Evolutionary conservation across 2,329 filamentous ascomycete genomes (phyloP).

Genomic region (Drechslerella stenobrocha): DNA sequence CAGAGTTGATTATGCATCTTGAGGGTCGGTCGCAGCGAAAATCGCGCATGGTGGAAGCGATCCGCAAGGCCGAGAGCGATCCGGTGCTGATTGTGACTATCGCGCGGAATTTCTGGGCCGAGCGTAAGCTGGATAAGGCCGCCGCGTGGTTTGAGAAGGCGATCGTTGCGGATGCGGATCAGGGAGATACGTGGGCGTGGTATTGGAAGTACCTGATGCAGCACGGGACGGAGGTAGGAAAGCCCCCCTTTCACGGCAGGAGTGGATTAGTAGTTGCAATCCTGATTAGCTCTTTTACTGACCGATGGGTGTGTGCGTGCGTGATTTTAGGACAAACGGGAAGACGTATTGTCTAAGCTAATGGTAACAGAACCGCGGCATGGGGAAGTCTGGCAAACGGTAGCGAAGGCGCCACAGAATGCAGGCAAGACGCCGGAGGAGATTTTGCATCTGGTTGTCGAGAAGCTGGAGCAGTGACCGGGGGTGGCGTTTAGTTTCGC

Average conservation of each 20-base stretch:
- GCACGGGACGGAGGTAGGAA: slow-evolving; percentile 76
- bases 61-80: slow-evolving; percentile 95
- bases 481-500: no score
- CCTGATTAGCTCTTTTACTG: no score
- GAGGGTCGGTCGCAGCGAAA: slow-evolving; percentile 91
- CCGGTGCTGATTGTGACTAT: slow-evolving; percentile 86
- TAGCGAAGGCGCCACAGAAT: slow-evolving; percentile 84
- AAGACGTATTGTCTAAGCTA: slow-evolving; percentile 80
- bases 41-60: slow-evolving; percentile 85
- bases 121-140: slow-evolving; percentile 88
- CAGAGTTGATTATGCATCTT: slow-evolving; percentile 92
- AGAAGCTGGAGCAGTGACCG: slow-evolving; percentile 58
- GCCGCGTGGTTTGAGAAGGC: slow-evolving; percentile 98
- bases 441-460: slow-evolving; percentile 76
- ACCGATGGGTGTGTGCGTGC: no score
- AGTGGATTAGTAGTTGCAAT: no score
- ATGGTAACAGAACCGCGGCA: slow-evolving; percentile 82
- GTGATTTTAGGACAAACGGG: slow-evolving; percentile 70
- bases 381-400: slow-evolving; percentile 85
- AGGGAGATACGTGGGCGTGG: slow-evolving; percentile 96
- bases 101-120: slow-evolving; percentile 92
- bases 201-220: slow-evolving; percentile 91
- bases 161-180: slow-evolving; percentile 79
- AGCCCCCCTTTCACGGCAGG: neutral
- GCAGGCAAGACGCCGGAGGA: slow-evolving; percentile 75